A percentile compares a stretch with the other conserved stretches of the same genome.
Evolutionary conservation across 306 rosid genomes (phyloP).

Genomic region (Neltuma alba): DNA sequence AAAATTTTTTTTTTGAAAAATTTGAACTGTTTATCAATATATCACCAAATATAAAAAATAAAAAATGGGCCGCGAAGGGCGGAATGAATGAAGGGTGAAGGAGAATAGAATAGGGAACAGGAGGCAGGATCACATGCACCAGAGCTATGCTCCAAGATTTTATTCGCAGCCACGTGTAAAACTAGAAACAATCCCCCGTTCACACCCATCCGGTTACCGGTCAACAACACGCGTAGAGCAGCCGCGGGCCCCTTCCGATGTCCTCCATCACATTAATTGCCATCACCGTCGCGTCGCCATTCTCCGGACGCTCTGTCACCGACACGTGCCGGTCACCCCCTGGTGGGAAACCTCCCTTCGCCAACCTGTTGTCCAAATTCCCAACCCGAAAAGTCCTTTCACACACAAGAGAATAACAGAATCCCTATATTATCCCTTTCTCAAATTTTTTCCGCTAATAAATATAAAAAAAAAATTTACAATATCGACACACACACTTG

Average conservation of each 20-base stretch:
- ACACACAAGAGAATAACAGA: conserved; percentile 26
- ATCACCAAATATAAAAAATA: no score
- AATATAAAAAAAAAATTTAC: conserved; percentile 24
- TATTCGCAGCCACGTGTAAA: conserved; percentile 49
- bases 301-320: conserved; percentile 31
- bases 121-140: conserved; percentile 44
- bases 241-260: conserved; percentile 47
- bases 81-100: conserved; percentile 1
- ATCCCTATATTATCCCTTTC: conserved; percentile 32
- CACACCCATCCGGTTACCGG: conserved; percentile 65
- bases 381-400: conserved; percentile 45
- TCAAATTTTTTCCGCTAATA: conserved; percentile 10
- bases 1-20: no score
- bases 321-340: conserved; percentile 59
- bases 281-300: conserved; percentile 39
- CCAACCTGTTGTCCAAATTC: conserved; percentile 86
- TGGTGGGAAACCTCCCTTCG: conserved; percentile 65
- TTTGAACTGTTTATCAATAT: no score
- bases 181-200: conserved; percentile 33
- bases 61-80: no score
- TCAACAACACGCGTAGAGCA: conserved; percentile 68
- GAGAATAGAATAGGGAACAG: neutral
- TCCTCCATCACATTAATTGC: conserved; percentile 51
- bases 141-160: conserved; percentile 9
- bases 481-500: conserved; percentile 8